These are phyloP conservation scores for Ceratobasidium sp. DNA, from an alignment of 1,284 basidiomycete species.

Conservation along the genomic window DNA sequence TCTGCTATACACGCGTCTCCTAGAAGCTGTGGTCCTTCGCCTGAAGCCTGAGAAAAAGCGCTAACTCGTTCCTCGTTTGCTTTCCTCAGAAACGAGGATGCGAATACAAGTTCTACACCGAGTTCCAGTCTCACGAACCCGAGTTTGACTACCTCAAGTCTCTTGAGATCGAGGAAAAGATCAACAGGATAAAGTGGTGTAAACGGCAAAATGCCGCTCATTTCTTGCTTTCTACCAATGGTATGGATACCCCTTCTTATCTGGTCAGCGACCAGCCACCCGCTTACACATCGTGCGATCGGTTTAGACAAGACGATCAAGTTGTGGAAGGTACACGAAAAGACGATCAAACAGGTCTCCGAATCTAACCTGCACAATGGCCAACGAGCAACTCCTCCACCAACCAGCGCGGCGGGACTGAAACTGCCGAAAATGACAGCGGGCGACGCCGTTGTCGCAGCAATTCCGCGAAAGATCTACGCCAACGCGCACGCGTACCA, in stretches of 20 bases:
- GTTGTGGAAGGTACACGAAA: constrained; percentile 99
- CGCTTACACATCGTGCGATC: background rate
- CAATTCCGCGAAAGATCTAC: constrained; percentile 98
- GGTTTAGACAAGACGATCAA: constrained; percentile 98
- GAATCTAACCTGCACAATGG: constrained; percentile 95
- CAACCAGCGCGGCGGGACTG: constrained; percentile 64
- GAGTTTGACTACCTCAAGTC: constrained; percentile 99
- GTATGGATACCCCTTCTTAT: constrained; percentile 55
- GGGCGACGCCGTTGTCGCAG: constrained; percentile 98
- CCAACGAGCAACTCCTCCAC: constrained; percentile 68
- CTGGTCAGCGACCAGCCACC: constrained; percentile 4
- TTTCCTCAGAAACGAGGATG: constrained; percentile 91
- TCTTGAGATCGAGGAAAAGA: constrained; percentile 99
- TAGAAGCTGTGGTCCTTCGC: background rate
- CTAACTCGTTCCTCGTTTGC: constrained; percentile 5
- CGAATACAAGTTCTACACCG: constrained; percentile 99
- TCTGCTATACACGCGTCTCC: background rate
- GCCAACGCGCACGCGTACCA: constrained; percentile 99
- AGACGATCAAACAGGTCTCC: constrained; percentile 93
- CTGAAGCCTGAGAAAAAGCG: background rate
- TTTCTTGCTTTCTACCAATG: constrained; percentile 96
- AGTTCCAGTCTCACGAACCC: constrained; percentile 99
- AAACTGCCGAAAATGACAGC: constrained; percentile 88
- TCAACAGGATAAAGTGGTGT: constrained; percentile 99
- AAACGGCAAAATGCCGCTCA: constrained; percentile 97